A percentile compares a stretch with the other conserved stretches of the same genome.
phyloP scores from a whole-genome alignment of 805 yeast species.

The Metschnikowia corniflorae region DNA sequence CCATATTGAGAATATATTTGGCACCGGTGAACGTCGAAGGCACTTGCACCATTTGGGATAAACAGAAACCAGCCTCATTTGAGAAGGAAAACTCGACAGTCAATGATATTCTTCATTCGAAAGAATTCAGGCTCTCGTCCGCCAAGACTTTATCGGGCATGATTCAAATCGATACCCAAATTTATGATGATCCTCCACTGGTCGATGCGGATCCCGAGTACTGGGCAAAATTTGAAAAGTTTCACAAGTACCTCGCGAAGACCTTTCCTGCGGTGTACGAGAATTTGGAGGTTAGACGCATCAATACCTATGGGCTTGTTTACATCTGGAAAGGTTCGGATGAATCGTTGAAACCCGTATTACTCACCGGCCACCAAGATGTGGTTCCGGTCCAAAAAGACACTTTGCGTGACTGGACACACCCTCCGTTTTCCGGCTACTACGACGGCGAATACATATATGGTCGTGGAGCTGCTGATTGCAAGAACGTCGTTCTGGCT shows the following conservation, averaged over 20 bases:
- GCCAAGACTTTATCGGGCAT: conserved; percentile 14
- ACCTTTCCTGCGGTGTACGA: conserved; percentile 34
- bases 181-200: conserved; percentile 17
- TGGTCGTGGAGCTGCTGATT: conserved; percentile 21
- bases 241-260: conserved; percentile 29
- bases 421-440: conserved; percentile 36
- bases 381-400: conserved; percentile 41
- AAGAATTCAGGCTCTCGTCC: conserved; percentile 9
- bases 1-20: conserved; percentile 18
- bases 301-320: conserved; percentile 36
- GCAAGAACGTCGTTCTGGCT: conserved; percentile 18
- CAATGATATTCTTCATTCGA: conserved; percentile 11
- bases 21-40: conserved; percentile 16
- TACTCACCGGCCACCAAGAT: conserved; percentile 40
- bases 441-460: conserved; percentile 25
- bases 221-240: conserved; percentile 20
- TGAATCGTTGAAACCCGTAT: conserved; percentile 29
- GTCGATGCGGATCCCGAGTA: conserved; percentile 17
- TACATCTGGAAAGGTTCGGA: conserved; percentile 37
- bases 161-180: conserved; percentile 18
- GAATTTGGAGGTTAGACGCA: conserved; percentile 29
- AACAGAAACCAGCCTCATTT: conserved; percentile 24
- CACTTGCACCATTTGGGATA: conserved; percentile 15
- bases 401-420: conserved; percentile 36
- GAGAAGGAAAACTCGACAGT: conserved; percentile 30